Evolutionary conservation across 1,284 basidiomycete genomes (phyloP), one percentile per base, ranked within the genome.

Genomic region (Meripilus lineatus): DNA sequence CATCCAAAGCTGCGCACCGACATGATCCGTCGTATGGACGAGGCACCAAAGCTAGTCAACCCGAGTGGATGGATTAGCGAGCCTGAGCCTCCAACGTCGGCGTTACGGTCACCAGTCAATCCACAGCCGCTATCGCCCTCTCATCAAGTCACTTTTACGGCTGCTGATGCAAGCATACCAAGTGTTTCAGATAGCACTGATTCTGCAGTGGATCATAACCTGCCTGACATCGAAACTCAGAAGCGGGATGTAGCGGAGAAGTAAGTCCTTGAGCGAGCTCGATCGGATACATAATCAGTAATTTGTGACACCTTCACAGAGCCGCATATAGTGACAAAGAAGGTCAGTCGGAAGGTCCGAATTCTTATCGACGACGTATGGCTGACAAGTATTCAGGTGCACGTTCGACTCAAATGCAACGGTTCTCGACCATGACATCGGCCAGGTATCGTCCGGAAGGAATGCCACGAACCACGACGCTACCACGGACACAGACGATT

Each of bases 21-120:
- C 49, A 94, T 94, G 92, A 93, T 95, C 54, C 79, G 83, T 32
- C 72, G 91, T 30, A 78, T 90, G 65, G 84, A 90, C 44, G 80
- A 79, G 40, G 81, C 81, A 1, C 88, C 89, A 1, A 85, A 84
- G 50, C 72, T 81, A n/a, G 75, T 96, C 35, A 84, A 94, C 59
- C 89, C 89, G 2, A 93, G 84, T 64, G 91, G 87, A 8, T 79
- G 71, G 72, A 71, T 84, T 32, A 77, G 70, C 38, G 74, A 77
- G 49, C 42, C 45, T 14, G 38, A 30, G n/a, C n/a, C 28, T 30
- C 28, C 28, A 8, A 30, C 7, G 36, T 22, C 17, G 7, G 13
- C 20, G 21, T 7, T 38, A 15, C 5, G 14, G 7, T 6, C 36
- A 7, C 13, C 14, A 18, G 20, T 18, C 5, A 5, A 5, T 38